Conservation (phyloP, 257 asterid species). For the Fraxinus quadrangulata region DNA sequence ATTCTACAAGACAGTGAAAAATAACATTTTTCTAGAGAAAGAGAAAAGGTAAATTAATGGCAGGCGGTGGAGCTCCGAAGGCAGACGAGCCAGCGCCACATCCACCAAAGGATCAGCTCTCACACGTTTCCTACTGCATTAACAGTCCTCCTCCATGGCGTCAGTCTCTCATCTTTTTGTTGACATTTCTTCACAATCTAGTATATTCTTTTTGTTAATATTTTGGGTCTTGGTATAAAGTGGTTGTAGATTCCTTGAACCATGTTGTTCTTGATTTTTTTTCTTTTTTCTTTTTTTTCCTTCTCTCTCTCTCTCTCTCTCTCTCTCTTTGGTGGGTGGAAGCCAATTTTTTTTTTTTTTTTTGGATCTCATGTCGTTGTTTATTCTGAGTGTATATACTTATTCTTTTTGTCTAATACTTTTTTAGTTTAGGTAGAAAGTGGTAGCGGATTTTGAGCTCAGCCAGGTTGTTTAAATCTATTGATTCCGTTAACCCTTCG, state of each 20-base stretch:
- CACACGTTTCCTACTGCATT: constrained; percentile 87
- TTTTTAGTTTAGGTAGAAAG: constrained; percentile 24
- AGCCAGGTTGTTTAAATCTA: neutral
- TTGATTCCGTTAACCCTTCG: neutral
- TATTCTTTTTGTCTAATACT: constrained; percentile 25
- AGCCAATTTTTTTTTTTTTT: constrained; percentile 11
- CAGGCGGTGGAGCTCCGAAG: constrained; percentile 69
- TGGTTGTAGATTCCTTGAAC: constrained; percentile 29
- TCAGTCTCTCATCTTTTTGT: constrained; percentile 39
- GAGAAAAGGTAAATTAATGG: constrained; percentile 40
- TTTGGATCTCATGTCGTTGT: constrained; percentile 10
- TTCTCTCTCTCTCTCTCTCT: neutral
- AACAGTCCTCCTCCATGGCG: constrained; percentile 99
- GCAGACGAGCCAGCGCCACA: constrained; percentile 86
- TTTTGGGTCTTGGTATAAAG: constrained; percentile 21
- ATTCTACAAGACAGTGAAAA: constrained; percentile 20
- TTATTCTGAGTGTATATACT: constrained; percentile 27
- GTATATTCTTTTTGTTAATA: constrained; percentile 23
- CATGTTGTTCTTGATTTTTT: constrained; percentile 11
- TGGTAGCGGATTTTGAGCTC: neutral
- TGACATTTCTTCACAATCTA: constrained; percentile 11
- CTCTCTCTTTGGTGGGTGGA: constrained; percentile 25
- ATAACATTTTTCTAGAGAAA: constrained; percentile 24
- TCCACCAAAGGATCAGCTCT: constrained; percentile 94
- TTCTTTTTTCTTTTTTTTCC: neutral